A percentile compares a stretch with the other conserved stretches of the same genome.
Evolutionary conservation across 371 early-diverging fungal genomes (phyloP).

Genomic region (Gilbertella persicaria): DNA sequence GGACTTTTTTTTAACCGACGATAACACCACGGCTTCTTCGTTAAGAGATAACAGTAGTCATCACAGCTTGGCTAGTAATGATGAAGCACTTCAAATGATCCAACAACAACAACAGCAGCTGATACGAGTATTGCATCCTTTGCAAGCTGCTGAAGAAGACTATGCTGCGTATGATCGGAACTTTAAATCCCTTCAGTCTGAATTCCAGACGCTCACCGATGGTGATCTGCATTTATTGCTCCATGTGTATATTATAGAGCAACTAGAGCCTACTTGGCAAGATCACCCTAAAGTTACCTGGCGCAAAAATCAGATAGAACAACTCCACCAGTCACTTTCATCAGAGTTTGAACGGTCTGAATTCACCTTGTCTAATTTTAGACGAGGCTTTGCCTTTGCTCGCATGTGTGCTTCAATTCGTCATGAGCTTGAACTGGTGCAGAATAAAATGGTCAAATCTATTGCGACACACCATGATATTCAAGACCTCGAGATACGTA

Average conservation of each 20-base stretch:
- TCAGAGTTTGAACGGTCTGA: constrained; percentile 30
- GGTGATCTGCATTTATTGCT: constrained; percentile 24
- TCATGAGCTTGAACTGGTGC: constrained; percentile 47
- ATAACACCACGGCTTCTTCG: constrained; percentile 14
- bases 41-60: constrained; percentile 12
- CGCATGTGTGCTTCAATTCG: constrained; percentile 34
- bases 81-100: constrained; percentile 9
- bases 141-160: constrained; percentile 46
- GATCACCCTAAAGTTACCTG: constrained; percentile 18
- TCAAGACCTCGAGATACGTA: constrained; percentile 38
- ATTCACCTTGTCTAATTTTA: constrained; percentile 22
- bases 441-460: constrained; percentile 43
- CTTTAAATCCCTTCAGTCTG: constrained; percentile 36
- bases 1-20: constrained; percentile 19
- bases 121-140: constrained; percentile 34
- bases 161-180: constrained; percentile 33
- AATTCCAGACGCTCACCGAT: constrained; percentile 27
- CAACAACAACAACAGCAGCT: constrained; percentile 12
- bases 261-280: constrained; percentile 12
- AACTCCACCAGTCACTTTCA: constrained; percentile 15
- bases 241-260: constrained; percentile 2
- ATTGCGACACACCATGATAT: constrained; percentile 39
- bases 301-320: constrained; percentile 23
- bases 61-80: constrained; percentile 8
- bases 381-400: constrained; percentile 36